Base-by-base conservation (phyloP, 306 rosid species). In the Alnus glutinosa region DNA sequence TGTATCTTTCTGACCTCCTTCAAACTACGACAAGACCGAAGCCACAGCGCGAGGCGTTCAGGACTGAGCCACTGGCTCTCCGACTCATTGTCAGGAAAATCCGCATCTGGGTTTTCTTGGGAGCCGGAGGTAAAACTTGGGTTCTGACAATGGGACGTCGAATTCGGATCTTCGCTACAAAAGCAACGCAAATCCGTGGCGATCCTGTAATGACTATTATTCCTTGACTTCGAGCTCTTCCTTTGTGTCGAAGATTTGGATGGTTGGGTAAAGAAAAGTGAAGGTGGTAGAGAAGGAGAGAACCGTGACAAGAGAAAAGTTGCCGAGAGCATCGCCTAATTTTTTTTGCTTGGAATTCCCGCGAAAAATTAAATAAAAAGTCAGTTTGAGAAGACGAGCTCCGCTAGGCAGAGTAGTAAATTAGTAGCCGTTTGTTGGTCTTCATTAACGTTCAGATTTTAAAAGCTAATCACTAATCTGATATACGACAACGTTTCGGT, bases 1-100 rank as follows among this genome's bases (percentile, higher is more conserved):
- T 94, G 97, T 49, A 94, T 8, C 73, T 83, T 88, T 77, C 89
- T 84, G 59, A 87, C 86, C 52, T 92, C 95, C 73, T 84, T 88
- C 77, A 84, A 69, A 52, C 86, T 68, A 30, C 73, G 75, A 84
- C 91, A 83, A 2, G 86, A 83, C 23, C 80, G 92, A 66, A 95
- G 88, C 97, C 95, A 95, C 72, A 42, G 39, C 75, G 89, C 93
- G 54, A 92, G 88, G 82, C 77, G 75, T 49, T 77, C 77, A 28
- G 92, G 89, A 73, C 83, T 71, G 9, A 83, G 77, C 80, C 84
- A 74, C 71, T 80, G 80, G 59, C 73, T 61, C 66, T 51, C 72
- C 10, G 83, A 49, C 62, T 42, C 70, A 32, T 55, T 57, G 19
- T 46, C 82, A 9, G 67, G 74, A 15, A 64, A 72, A 63, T 81